phyloP scores from a whole-genome alignment of 1,284 basidiomycete genomes.

The Pascua sp. region DNA sequence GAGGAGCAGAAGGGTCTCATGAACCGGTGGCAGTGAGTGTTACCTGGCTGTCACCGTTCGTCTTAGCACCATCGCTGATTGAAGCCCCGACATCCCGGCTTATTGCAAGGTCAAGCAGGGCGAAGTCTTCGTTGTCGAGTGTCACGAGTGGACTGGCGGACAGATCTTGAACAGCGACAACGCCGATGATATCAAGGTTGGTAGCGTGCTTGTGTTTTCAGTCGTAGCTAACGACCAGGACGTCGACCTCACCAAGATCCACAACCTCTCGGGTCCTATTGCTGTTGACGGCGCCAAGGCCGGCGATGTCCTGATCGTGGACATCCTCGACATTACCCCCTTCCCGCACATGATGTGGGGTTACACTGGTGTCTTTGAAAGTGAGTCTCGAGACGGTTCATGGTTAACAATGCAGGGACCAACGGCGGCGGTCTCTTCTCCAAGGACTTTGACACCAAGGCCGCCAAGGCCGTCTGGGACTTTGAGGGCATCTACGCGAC shows the following conservation, averaged over 20 bases:
- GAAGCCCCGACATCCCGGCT: slow-evolving; percentile 10
- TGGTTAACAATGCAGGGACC: neutral
- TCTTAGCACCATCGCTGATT: neutral
- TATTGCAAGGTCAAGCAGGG: slow-evolving; percentile 26
- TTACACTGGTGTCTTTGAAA: slow-evolving; percentile 57
- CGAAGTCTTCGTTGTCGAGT: slow-evolving; percentile 69
- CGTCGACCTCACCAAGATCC: slow-evolving; percentile 35
- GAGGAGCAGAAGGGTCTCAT: slow-evolving; percentile 5
- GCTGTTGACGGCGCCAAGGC: slow-evolving; percentile 70
- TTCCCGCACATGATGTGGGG: slow-evolving; percentile 79
- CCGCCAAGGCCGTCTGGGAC: slow-evolving; percentile 77
- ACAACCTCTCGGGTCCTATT: slow-evolving; percentile 71
- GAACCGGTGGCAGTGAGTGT: slow-evolving; percentile 10
- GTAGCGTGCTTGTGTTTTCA: slow-evolving; percentile 48
- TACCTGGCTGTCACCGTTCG: no score
- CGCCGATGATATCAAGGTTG: slow-evolving; percentile 37
- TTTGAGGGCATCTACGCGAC: slow-evolving; percentile 64
- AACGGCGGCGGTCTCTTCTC: slow-evolving; percentile 17
- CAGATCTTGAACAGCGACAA: slow-evolving; percentile 65
- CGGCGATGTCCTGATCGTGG: slow-evolving; percentile 65
- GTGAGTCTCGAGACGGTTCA: slow-evolving; percentile 1
- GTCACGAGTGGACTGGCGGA: slow-evolving; percentile 72
- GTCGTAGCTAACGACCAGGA: slow-evolving; percentile 44
- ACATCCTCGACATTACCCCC: slow-evolving; percentile 55
- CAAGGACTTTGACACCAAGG: slow-evolving; percentile 51